Evolutionary conservation across 768 basidiomycete species (phyloP), one percentile per base, ranked within the genome.

Genomic region (Paxillus ammoniavirescens): DNA sequence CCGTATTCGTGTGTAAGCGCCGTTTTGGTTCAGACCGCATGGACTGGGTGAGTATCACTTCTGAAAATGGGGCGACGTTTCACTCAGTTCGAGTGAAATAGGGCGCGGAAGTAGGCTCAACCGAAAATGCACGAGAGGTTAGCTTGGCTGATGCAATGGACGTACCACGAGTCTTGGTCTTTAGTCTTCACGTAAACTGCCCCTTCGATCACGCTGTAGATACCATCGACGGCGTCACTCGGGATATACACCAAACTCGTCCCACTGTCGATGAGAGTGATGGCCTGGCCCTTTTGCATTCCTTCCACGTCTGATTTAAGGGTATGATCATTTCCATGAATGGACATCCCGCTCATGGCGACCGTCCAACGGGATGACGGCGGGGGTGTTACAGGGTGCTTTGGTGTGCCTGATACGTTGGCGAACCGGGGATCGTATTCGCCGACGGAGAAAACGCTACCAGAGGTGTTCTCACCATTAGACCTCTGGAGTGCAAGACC

Each of bases 211-310:
- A 56, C 49, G 17, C 73, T 65, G 46, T 77, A 79, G 31, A 79
- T 73, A 0, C 65, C 71, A 53, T 75, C 63, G 31, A 70, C 62
- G 1, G 74, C 66, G n/a, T 60, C 54, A 5, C 49, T 48, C 0
- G 77, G 72, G 45, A 79, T 57, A 3, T 73, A 65, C 15, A 71
- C 71, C 23, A 62, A 56, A 40, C 77, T 77, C 13, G 73, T 73
- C 23, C 77, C 78, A 4, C 75, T 79, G 42, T 78, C 77, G 38
- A 79, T 60, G 12, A 79, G 64, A 8, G 74, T 67, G 15, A 73
- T 65, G n/a, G 66, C 61, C 2, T 66, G 59, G 1, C 67, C 74
- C 0, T 55, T 52, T 7, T 73, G 68, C 4, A 71, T 64, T 2
- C 65, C 67, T 2, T 54, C 43, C 33, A 70, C 65, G 18, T n/a